These are phyloP conservation scores for Setaria viridis DNA, from an alignment of 202 grass and related monocot species.

Conservation along the genomic window DNA sequence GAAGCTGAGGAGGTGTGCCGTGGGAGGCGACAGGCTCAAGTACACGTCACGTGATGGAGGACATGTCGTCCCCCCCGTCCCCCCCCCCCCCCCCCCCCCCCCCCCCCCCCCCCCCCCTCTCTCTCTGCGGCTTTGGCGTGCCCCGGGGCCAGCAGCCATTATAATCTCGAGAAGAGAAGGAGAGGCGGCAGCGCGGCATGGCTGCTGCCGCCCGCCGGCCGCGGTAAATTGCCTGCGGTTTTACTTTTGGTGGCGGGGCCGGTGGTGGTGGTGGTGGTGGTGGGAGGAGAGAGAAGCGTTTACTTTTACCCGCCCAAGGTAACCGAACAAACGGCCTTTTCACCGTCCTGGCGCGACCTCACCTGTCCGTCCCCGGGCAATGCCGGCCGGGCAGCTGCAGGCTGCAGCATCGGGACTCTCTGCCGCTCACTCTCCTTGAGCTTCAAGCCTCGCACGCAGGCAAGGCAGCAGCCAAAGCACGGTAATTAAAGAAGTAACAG, in stretches of 20 bases:
- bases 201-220: too few relatives aligned
- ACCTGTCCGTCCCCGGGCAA: too few relatives aligned
- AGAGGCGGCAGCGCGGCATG: too few relatives aligned
- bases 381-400: too few relatives aligned
- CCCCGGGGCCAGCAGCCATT: conserved; percentile 1
- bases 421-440: neutral
- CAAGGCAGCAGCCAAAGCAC: neutral
- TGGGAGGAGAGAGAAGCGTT: too few relatives aligned
- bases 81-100: conserved; percentile 10
- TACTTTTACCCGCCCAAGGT: conserved; percentile 28
- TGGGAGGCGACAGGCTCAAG: conserved; percentile 28
- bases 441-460: neutral
- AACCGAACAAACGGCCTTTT: conserved; percentile 49
- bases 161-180: neutral
- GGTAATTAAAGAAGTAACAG: neutral
- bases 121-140: neutral
- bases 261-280: too few relatives aligned
- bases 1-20: too few relatives aligned
- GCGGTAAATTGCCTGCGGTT: too few relatives aligned
- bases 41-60: conserved; percentile 46
- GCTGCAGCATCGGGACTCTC: neutral
- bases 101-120: neutral
- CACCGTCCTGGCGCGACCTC: too few relatives aligned
- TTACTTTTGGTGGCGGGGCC: too few relatives aligned
- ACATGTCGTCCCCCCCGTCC: conserved; percentile 17